phyloP scores from a whole-genome alignment of 2,329 filamentous ascomycete species.

The Coniella vitis region DNA sequence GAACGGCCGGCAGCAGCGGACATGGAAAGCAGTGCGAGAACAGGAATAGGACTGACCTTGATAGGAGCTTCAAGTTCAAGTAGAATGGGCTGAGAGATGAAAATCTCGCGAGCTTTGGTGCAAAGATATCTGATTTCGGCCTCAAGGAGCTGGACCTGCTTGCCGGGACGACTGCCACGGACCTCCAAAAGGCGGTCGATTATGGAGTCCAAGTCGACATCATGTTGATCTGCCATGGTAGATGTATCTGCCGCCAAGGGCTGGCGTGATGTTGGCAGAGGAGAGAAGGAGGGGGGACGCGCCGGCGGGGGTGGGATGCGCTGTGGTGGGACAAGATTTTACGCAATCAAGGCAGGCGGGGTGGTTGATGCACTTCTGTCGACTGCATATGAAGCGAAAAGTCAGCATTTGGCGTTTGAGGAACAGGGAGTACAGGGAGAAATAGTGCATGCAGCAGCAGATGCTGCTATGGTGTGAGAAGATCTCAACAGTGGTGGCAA shows the following conservation, averaged over 20 bases:
- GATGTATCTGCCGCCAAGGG: constrained; percentile 32
- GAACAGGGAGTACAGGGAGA: not conserved
- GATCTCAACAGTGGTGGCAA: not conserved
- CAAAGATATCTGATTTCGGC: constrained; percentile 94
- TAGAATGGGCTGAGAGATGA: constrained; percentile 97
- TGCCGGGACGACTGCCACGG: constrained; percentile 92
- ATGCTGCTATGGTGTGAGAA: not conserved
- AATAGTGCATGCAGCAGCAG: not conserved
- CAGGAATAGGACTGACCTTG: constrained; percentile 61
- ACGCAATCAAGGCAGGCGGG: constrained; percentile 18
- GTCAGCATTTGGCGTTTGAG: not conserved
- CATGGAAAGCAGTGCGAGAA: not conserved
- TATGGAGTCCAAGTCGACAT: constrained; percentile 98
- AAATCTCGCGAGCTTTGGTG: constrained; percentile 98
- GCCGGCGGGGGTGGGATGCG: constrained; percentile 17
- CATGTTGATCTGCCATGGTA: constrained; percentile 61
- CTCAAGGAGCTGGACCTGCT: constrained; percentile 96
- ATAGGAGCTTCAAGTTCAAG: constrained; percentile 97
- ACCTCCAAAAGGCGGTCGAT: constrained; percentile 98
- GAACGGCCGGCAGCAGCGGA: not conserved
- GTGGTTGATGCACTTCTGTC: constrained; percentile 17
- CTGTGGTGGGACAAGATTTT: constrained; percentile 14
- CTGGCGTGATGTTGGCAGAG: constrained; percentile 15
- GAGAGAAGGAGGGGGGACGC: constrained; percentile 16
- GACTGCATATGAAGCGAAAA: not conserved